These are phyloP conservation scores for Amphicarpaea edgeworthii DNA, from an alignment of 306 rosid species.

Conservation along the genomic window DNA sequence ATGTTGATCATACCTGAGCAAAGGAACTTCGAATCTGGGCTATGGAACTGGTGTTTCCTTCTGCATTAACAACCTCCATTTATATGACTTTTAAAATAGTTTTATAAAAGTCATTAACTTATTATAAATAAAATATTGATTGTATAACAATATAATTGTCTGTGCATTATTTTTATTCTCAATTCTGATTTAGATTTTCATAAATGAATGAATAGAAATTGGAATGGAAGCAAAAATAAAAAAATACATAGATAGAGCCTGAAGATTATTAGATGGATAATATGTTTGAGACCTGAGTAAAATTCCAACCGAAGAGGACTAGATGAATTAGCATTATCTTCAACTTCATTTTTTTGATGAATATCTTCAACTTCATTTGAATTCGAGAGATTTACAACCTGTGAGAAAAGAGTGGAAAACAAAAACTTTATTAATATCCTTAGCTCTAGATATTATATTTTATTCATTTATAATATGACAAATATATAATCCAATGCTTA, in stretches of 20 bases:
- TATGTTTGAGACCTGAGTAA: conserved; percentile 36
- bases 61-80: too few relatives aligned
- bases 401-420: background rate
- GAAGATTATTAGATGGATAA: background rate
- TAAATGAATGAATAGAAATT: background rate
- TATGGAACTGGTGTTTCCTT: conserved; percentile 39
- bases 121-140: too few relatives aligned
- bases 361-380: conserved; percentile 22
- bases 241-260: background rate
- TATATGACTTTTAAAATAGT: too few relatives aligned
- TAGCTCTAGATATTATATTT: background rate
- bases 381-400: conserved; percentile 12
- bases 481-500: background rate
- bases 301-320: conserved; percentile 42
- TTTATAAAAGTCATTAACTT: too few relatives aligned
- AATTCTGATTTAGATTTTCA: background rate
- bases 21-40: conserved; percentile 57
- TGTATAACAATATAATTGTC: too few relatives aligned
- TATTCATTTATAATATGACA: conserved; percentile 2
- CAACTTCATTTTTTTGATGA: conserved; percentile 12
- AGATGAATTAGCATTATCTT: conserved; percentile 33
- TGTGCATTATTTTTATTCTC: too few relatives aligned
- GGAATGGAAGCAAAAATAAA: background rate
- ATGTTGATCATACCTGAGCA: conserved; percentile 60
- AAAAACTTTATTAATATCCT: background rate